Evolutionary conservation across 768 basidiomycete genomes (phyloP), one percentile per base, ranked within the genome.

Genomic region (Termitomyces eurrhizus): DNA sequence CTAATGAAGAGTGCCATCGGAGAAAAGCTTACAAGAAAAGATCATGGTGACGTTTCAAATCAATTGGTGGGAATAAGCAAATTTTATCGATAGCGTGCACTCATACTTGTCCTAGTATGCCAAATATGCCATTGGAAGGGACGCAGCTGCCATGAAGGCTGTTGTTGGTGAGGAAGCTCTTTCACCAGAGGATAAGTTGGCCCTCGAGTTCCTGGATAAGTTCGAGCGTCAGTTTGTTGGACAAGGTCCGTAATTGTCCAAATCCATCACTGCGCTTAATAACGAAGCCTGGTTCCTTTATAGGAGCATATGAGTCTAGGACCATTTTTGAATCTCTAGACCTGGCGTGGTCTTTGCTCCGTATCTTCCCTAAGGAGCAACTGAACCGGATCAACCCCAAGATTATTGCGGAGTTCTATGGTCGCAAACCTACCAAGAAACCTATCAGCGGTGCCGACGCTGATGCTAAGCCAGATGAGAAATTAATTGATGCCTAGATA

Each of bases 1-100:
- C 79, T 99, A 73, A 99, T 99, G 97, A 99, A 99, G 88, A 93
- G 91, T 68, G 97, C 97, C 65, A 98, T 98, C 75, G 97, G 97
- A 65, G 96, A 98, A 78, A 86, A 92, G 76, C 80, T 98, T 71
- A 98, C 97, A 60, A 83, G 97, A 73, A 96, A 96, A 77, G 97
- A 99, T 76, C 97, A 98, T 73, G 92, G 95, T 69, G 97, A 99
- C 76, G 97, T 99, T 39, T 98, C 97, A 14, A 99, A 99, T 80
- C 96, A 98, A 78, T 78, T 97, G 80, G 94, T 93, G 67, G 59
- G 92, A 78, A 59, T 64, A 50, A 62, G 59, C 56, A 41, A n/a
- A 21, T 21, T 42, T 29, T 42, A 12, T n/a, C 8, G 21, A 29
- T 41, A 52, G 21, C 41, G 26, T 37, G 42, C 42, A 41, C 58